Evolutionary conservation across 73 alveolate genomes (phyloP).

Genomic region (Urostyla sp.): DNA sequence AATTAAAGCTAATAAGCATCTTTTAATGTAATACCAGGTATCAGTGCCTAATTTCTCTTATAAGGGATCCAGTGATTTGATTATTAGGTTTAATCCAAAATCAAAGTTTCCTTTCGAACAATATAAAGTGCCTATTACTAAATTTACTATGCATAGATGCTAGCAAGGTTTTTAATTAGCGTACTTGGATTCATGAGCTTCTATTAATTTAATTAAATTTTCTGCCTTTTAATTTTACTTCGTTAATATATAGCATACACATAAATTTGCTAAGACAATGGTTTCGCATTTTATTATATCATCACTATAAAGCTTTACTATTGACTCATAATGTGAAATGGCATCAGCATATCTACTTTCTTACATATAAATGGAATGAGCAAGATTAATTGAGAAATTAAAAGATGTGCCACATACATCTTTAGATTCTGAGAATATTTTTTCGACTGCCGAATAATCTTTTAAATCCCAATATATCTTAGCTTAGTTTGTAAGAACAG

Average conservation of each 20-base stretch:
- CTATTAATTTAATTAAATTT: conserved; percentile 58
- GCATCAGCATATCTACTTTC: conserved; percentile 72
- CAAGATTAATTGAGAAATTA: conserved; percentile 69
- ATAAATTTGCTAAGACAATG: conserved; percentile 78
- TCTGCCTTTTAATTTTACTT: conserved; percentile 75
- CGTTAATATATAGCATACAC: conserved; percentile 77
- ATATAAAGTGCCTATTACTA: conserved; percentile 81
- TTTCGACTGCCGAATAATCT: conserved; percentile 70
- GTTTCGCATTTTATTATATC: conserved; percentile 73
- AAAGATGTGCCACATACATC: conserved; percentile 66
- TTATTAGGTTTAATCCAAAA: conserved; percentile 71
- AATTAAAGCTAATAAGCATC: conserved; percentile 71
- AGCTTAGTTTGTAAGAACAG: conserved; percentile 79
- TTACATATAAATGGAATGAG: conserved; percentile 82
- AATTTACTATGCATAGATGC: conserved; percentile 81
- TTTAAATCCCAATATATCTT: conserved; percentile 79
- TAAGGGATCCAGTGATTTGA: conserved; percentile 71
- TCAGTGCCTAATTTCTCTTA: conserved; percentile 81
- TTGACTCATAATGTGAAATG: conserved; percentile 65
- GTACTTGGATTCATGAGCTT: conserved; percentile 71
- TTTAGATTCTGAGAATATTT: conserved; percentile 62
- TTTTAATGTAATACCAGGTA: conserved; percentile 83
- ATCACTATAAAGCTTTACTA: conserved; percentile 36
- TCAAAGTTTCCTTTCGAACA: conserved; percentile 79
- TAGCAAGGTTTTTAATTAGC: too few relatives aligned